Evolutionary conservation across 805 yeast genomes (phyloP).

Genomic region (Yamadazyma paraphyllophila): DNA sequence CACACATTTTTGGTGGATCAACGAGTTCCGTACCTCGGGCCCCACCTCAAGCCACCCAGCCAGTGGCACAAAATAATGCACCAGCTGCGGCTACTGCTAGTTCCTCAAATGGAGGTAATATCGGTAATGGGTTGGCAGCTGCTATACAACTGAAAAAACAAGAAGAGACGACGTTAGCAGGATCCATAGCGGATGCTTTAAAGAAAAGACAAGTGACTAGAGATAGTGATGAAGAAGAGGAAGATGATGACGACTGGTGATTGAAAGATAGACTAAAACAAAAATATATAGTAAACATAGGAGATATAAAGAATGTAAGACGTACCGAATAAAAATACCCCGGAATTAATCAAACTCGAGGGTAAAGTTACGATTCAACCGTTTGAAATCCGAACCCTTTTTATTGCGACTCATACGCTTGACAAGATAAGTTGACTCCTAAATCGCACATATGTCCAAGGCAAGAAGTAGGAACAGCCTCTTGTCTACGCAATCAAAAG

Average conservation of each 20-base stretch:
- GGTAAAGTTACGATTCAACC: not conserved
- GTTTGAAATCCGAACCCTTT: not conserved
- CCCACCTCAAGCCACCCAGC: slow-evolving; percentile 26
- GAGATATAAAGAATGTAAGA: not conserved
- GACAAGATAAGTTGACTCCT: not conserved
- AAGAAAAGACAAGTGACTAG: slow-evolving; percentile 68
- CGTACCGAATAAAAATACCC: too few relatives aligned
- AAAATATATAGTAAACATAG: not conserved
- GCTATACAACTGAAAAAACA: slow-evolving; percentile 64
- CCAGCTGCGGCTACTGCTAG: slow-evolving; percentile 19
- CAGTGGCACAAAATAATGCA: slow-evolving; percentile 14
- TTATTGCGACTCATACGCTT: slow-evolving; percentile 3
- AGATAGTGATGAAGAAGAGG: slow-evolving; percentile 67
- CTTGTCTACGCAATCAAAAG: slow-evolving; percentile 21
- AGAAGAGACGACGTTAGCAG: slow-evolving; percentile 64
- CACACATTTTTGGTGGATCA: slow-evolving; percentile 21
- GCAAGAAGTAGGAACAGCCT: slow-evolving; percentile 26
- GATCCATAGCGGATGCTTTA: slow-evolving; percentile 86
- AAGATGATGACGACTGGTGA: slow-evolving; percentile 49
- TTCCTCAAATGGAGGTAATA: slow-evolving; percentile 24
- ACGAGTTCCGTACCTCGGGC: slow-evolving; percentile 33
- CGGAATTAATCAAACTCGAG: not conserved
- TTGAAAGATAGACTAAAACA: not conserved
- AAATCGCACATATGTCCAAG: slow-evolving; percentile 24
- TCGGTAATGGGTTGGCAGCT: slow-evolving; percentile 62